Evolutionary conservation across 1,139 yeast genomes (phyloP).

Genomic region (Debaryomycetaceae sp.): DNA sequence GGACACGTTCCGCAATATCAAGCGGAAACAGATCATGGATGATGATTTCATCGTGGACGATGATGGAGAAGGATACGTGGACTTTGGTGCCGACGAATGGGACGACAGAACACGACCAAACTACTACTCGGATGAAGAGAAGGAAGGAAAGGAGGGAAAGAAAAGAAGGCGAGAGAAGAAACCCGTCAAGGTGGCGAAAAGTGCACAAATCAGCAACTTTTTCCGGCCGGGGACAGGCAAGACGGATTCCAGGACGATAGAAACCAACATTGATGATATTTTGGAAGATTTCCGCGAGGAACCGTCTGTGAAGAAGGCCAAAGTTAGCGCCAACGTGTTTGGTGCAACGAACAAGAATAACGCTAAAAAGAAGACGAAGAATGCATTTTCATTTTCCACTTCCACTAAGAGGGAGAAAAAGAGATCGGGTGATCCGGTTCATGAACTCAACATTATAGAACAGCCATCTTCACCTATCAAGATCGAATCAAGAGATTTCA

Average conservation of each 20-base stretch:
- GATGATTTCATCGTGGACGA: constrained; percentile 96
- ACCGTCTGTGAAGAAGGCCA: constrained; percentile 16
- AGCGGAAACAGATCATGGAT: constrained; percentile 74
- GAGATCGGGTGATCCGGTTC: constrained; percentile 8
- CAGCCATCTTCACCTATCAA: constrained; percentile 35
- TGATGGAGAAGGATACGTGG: constrained; percentile 85
- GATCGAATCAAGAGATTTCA: constrained; percentile 11
- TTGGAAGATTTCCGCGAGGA: constrained; percentile 38
- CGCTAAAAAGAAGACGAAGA: constrained; percentile 12
- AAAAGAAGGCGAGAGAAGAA: constrained; percentile 30
- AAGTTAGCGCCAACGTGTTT: constrained; percentile 10
- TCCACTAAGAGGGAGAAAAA: constrained; percentile 15
- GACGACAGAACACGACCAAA: constrained; percentile 50
- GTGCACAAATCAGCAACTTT: constrained; percentile 51
- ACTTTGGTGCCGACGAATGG: constrained; percentile 91
- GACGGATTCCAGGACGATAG: constrained; percentile 19
- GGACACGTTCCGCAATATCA: constrained; percentile 68
- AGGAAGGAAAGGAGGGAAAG: constrained; percentile 21
- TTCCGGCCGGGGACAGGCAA: constrained; percentile 39
- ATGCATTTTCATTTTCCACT: constrained; percentile 26
- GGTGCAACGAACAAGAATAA: constrained; percentile 10
- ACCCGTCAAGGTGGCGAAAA: constrained; percentile 42
- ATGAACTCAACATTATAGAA: constrained; percentile 15
- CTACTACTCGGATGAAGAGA: constrained; percentile 55
- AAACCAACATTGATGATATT: constrained; percentile 44